Conservation (phyloP, 208 protist genomes). For the Histomonas meleagridis region DNA sequence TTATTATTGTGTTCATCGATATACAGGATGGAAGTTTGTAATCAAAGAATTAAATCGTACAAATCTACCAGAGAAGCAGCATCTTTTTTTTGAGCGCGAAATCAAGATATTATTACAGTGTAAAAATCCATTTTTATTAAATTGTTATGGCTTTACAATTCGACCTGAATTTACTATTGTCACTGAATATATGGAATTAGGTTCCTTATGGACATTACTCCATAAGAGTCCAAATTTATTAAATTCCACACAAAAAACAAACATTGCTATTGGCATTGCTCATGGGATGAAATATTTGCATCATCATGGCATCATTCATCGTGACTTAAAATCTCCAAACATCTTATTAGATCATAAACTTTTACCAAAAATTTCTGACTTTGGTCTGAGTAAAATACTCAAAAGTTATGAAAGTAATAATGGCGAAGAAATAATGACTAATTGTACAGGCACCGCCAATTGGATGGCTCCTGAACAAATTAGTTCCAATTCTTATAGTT, state of each 20-base stretch:
- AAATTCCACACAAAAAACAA: neutral
- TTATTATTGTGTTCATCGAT: neutral
- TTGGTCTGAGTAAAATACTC: constrained; percentile 3
- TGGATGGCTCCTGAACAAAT: constrained; percentile 30
- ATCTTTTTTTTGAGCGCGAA: neutral
- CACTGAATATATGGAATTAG: neutral
- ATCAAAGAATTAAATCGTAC: neutral
- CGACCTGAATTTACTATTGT: neutral
- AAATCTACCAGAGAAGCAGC: neutral
- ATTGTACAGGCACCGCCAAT: neutral
- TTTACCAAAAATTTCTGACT: neutral
- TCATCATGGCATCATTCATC: neutral
- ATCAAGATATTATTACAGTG: neutral
- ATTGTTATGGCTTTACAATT: neutral
- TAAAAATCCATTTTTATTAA: constrained; percentile 8
- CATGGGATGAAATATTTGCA: neutral
- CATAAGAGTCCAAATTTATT: neutral
- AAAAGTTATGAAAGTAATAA: neutral
- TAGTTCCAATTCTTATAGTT: neutral
- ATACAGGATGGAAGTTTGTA: neutral
- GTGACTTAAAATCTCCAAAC: constrained; percentile 20
- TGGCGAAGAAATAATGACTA: neutral
- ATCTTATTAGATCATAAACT: neutral
- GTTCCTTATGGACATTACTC: neutral
- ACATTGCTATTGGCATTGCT: constrained; percentile 10